These are phyloP conservation scores for Botrytis pseudocinerea DNA, from an alignment of 2,329 filamentous ascomycete genomes.

Conservation along the genomic window DNA sequence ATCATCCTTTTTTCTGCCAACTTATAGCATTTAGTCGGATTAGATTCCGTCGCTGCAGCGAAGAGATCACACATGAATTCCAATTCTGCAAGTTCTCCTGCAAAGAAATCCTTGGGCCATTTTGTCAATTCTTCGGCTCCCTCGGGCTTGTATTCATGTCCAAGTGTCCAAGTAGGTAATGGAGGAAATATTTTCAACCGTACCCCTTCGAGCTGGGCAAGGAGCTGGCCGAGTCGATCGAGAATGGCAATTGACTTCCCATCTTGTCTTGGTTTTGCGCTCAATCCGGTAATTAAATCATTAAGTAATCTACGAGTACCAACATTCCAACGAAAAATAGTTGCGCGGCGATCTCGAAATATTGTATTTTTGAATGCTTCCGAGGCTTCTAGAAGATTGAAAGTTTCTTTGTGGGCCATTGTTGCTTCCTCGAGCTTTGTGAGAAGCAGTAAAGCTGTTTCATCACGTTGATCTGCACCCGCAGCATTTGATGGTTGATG, in stretches of 20 bases:
- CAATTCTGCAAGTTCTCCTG: background rate
- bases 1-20: background rate
- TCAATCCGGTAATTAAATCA: background rate
- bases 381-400: background rate
- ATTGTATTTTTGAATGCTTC: background rate
- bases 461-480: background rate
- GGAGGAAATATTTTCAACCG: constrained; percentile 14
- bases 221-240: background rate
- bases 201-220: constrained; percentile 6
- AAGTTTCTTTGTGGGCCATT: background rate
- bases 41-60: background rate
- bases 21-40: background rate
- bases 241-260: background rate
- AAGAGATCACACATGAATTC: background rate
- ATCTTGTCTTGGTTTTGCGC: background rate
- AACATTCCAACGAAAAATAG: constrained; percentile 8
- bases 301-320: constrained; percentile 13
- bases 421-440: background rate
- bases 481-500: background rate
- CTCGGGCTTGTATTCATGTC: background rate
- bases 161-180: background rate
- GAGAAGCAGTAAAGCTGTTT: background rate
- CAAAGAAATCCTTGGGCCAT: background rate
- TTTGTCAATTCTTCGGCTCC: background rate
- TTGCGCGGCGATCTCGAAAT: constrained; percentile 16